phyloP scores from a whole-genome alignment of 108 stramenopile genomes.

The Skeletonema menzelii region DNA sequence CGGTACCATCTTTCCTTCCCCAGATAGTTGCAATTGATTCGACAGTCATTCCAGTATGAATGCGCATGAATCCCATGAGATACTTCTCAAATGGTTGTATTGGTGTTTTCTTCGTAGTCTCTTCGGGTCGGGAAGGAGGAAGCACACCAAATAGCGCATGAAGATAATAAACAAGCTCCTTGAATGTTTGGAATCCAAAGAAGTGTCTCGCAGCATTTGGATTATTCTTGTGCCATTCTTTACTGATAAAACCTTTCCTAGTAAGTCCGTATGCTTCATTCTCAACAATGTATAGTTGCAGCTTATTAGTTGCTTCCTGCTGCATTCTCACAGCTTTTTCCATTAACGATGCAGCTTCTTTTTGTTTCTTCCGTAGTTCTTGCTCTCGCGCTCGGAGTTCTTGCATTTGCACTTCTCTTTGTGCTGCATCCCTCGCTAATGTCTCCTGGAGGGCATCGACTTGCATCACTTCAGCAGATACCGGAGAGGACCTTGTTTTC shows the following conservation, averaged over 20 bases:
- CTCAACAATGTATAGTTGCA: too few relatives aligned
- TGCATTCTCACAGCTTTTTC: too few relatives aligned
- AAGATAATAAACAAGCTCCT: constrained; percentile 8
- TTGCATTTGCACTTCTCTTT: too few relatives aligned
- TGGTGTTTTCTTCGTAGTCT: too few relatives aligned
- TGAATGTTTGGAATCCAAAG: constrained; percentile 11
- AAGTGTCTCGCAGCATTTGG: constrained; percentile 2
- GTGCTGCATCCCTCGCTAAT: too few relatives aligned
- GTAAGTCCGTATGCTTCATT: too few relatives aligned
- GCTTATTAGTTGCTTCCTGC: too few relatives aligned
- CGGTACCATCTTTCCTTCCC: not conserved
- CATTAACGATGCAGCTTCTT: too few relatives aligned
- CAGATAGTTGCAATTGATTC: not conserved
- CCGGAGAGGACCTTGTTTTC: too few relatives aligned
- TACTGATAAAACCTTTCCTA: too few relatives aligned
- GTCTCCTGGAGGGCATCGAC: not conserved
- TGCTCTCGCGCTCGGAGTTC: not conserved
- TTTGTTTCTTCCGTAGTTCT: not conserved
- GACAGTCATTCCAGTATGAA: not conserved
- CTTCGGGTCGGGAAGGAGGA: constrained; percentile 4
- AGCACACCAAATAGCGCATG: constrained; percentile 10
- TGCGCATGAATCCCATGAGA: constrained; percentile 2
- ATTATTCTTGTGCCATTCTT: not conserved
- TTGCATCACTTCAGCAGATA: not conserved
- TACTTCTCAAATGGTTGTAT: too few relatives aligned